Conservation (phyloP, 805 yeast genomes). For the Tetrapisispora nanseiensis region DNA sequence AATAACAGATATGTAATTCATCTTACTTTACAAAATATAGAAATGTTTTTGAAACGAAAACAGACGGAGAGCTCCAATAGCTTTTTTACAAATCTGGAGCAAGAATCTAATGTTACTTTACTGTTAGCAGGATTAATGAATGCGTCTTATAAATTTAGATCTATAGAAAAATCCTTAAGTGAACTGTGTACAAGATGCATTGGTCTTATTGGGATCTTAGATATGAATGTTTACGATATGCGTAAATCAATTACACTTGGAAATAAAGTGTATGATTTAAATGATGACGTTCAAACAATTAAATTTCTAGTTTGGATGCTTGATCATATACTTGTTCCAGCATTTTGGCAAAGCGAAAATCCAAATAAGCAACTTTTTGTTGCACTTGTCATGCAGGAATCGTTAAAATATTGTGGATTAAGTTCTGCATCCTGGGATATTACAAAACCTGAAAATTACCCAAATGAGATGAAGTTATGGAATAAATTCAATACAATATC, state of each 20-base stretch:
- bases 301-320: slow-evolving; percentile 56
- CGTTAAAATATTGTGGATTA: slow-evolving; percentile 52
- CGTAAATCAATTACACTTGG: slow-evolving; percentile 25
- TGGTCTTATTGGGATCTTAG: slow-evolving; percentile 69
- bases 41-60: slow-evolving; percentile 41
- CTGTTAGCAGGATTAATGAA: slow-evolving; percentile 46
- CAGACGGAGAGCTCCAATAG: slow-evolving; percentile 37
- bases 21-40: slow-evolving; percentile 60
- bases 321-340: slow-evolving; percentile 62
- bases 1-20: slow-evolving; percentile 48
- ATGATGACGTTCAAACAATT: slow-evolving; percentile 49
- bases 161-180: slow-evolving; percentile 39
- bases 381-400: slow-evolving; percentile 85
- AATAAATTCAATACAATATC: slow-evolving; percentile 52
- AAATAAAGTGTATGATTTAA: slow-evolving; percentile 51
- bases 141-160: slow-evolving; percentile 47
- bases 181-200: slow-evolving; percentile 57
- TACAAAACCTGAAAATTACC: slow-evolving; percentile 16
- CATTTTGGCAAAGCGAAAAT: slow-evolving; percentile 83
- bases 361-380: slow-evolving; percentile 75
- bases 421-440: slow-evolving; percentile 29
- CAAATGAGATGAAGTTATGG: slow-evolving; percentile 41
- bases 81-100: slow-evolving; percentile 31
- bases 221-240: slow-evolving; percentile 44
- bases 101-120: slow-evolving; percentile 31